Conservation (phyloP, 441 rosid species). For the Croton setiger region DNA sequence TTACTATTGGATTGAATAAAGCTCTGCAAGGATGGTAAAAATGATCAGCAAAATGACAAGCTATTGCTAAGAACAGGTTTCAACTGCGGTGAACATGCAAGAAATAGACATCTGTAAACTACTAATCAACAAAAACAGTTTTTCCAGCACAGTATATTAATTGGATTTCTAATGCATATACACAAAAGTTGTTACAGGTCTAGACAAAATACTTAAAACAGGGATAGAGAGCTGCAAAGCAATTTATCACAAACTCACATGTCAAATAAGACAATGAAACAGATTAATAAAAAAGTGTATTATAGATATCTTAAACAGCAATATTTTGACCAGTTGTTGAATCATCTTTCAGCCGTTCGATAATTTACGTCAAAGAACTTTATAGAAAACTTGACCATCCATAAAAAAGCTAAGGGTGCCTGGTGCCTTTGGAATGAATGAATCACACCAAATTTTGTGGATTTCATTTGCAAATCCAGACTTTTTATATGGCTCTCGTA, state of each 20-base stretch:
- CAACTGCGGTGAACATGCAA: not conserved
- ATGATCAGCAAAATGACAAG: slow-evolving; percentile 3
- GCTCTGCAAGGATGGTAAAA: slow-evolving; percentile 23
- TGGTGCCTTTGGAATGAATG: too few species aligned
- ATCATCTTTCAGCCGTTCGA: not conserved
- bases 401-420: not conserved
- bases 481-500: too few species aligned
- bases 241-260: too few species aligned
- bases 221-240: too few species aligned
- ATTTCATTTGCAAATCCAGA: too few species aligned
- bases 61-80: not conserved
- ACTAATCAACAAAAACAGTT: not conserved
- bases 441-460: too few species aligned
- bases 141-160: not conserved
- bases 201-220: too few species aligned
- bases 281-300: too few species aligned
- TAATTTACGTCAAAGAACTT: not conserved
- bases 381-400: not conserved
- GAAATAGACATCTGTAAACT: not conserved
- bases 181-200: too few species aligned
- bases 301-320: too few species aligned
- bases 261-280: too few species aligned
- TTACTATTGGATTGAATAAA: not conserved
- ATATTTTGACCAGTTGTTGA: not conserved
- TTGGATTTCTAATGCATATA: too few species aligned